Conservation (phyloP, 345 rosid genomes). For the Combretum micranthum region DNA sequence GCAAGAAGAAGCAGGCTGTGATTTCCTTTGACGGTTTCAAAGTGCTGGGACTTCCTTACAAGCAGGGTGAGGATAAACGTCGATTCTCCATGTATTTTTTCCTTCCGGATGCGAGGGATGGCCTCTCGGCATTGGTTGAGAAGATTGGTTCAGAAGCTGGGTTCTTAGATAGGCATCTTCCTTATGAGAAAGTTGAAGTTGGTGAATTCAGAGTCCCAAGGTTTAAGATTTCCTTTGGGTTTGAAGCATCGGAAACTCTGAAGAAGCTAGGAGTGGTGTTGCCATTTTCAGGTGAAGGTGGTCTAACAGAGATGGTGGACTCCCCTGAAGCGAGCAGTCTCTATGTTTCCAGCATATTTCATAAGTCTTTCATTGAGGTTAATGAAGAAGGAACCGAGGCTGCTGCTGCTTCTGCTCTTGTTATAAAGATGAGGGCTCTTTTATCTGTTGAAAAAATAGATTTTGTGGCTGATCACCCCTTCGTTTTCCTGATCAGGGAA, state of each 20-base stretch:
- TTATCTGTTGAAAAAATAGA: constrained; percentile 4
- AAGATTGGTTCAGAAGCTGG: constrained; percentile 11
- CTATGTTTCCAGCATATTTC: constrained; percentile 10
- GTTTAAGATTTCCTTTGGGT: constrained; percentile 14
- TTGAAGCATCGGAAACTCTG: constrained; percentile 10
- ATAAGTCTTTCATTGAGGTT: constrained; percentile 17
- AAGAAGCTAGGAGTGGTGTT: constrained; percentile 11
- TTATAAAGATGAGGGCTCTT: constrained; percentile 1
- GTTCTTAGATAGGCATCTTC: constrained; percentile 14
- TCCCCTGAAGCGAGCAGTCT: constrained; percentile 6
- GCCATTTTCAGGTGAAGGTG: constrained; percentile 11
- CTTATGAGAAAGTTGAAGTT: constrained; percentile 7
- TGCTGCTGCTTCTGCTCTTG: constrained; percentile 16
- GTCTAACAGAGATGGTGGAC: constrained; percentile 11
- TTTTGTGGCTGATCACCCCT: constrained; percentile 13
- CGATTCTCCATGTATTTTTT: constrained; percentile 65
- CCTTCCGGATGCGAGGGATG: constrained; percentile 46
- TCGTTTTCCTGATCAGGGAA: constrained; percentile 14
- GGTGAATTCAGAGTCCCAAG: constrained; percentile 13
- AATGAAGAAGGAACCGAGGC: constrained; percentile 16
- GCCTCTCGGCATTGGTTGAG: constrained; percentile 10
- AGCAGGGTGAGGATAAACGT: constrained; percentile 60
- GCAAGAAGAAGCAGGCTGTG: constrained; percentile 48
- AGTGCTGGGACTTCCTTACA: constrained; percentile 67
- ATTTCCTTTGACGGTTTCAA: constrained; percentile 52